Percentiles rank a stretch among this genome's conserved stretches.
Evolutionary conservation across 306 rosid genomes (phyloP).

Genomic region (Parietaria judaica): DNA sequence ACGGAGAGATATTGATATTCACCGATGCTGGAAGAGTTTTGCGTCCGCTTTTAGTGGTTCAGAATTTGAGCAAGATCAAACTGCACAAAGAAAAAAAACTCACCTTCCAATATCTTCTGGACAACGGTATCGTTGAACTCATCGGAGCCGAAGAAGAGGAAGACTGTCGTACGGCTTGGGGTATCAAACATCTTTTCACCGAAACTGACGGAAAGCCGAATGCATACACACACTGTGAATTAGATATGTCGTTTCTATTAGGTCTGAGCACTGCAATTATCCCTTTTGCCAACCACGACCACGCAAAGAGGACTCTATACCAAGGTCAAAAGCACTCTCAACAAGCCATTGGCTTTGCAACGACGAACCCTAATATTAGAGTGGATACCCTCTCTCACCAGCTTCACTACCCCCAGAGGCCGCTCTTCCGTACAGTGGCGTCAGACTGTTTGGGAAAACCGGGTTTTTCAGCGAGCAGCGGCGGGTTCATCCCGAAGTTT

Average conservation of each 20-base stretch:
- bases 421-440: conserved; percentile 69
- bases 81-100: conserved; percentile 37
- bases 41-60: conserved; percentile 83
- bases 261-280: conserved; percentile 78
- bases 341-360: conserved; percentile 85
- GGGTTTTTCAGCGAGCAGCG: conserved; percentile 27
- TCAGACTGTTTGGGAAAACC: conserved; percentile 81
- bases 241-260: conserved; percentile 75
- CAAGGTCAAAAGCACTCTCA: conserved; percentile 95
- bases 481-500: conserved; percentile 42
- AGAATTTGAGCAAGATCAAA: conserved; percentile 52
- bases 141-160: conserved; percentile 96
- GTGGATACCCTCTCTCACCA: conserved; percentile 89
- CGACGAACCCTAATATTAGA: conserved; percentile 62
- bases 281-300: conserved; percentile 95
- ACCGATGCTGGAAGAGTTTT: conserved; percentile 92
- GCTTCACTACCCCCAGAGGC: conserved; percentile 78
- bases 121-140: conserved; percentile 72
- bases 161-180: conserved; percentile 86
- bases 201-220: conserved; percentile 41
- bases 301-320: conserved; percentile 84
- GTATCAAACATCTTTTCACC: conserved; percentile 42
- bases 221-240: conserved; percentile 85
- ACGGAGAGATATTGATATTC: conserved; percentile 69
- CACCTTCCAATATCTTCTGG: conserved; percentile 51